phyloP scores from a whole-genome alignment of 2,329 filamentous ascomycete species.

The Cercospora brassicicola region DNA sequence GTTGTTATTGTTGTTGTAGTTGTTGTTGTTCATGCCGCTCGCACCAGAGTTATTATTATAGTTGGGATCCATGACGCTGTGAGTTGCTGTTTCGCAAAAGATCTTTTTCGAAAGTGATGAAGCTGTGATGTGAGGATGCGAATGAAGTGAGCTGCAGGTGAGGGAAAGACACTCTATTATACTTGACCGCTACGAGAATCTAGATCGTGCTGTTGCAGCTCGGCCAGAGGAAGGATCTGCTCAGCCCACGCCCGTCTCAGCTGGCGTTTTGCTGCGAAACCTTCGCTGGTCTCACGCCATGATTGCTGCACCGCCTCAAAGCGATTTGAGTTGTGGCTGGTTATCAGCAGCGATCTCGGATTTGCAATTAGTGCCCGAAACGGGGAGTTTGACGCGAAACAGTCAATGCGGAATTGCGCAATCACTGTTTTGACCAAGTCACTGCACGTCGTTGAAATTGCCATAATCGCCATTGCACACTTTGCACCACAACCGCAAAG shows the following conservation, averaged over 20 bases:
- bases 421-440: neutral
- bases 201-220: slow-evolving; percentile 2
- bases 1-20: neutral
- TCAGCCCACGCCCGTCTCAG: slow-evolving; percentile 7
- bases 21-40: neutral
- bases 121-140: neutral
- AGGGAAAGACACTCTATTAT: neutral
- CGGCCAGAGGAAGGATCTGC: neutral
- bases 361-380: neutral
- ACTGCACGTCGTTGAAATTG: slow-evolving; percentile 1
- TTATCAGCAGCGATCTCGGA: neutral
- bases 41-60: neutral
- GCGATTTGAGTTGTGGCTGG: neutral
- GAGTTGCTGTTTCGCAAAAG: neutral
- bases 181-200: slow-evolving; percentile 1
- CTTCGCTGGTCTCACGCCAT: neutral
- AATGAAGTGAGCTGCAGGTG: neutral
- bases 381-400: neutral
- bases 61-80: neutral
- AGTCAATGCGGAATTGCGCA: slow-evolving; percentile 3
- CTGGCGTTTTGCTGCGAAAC: slow-evolving; percentile 5
- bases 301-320: neutral
- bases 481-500: neutral
- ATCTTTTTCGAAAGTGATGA: neutral
- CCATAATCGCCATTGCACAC: neutral